Evolutionary conservation across 495 filamentous ascomycete genomes (phyloP).

Genomic region (Gamarada debralockiae): DNA sequence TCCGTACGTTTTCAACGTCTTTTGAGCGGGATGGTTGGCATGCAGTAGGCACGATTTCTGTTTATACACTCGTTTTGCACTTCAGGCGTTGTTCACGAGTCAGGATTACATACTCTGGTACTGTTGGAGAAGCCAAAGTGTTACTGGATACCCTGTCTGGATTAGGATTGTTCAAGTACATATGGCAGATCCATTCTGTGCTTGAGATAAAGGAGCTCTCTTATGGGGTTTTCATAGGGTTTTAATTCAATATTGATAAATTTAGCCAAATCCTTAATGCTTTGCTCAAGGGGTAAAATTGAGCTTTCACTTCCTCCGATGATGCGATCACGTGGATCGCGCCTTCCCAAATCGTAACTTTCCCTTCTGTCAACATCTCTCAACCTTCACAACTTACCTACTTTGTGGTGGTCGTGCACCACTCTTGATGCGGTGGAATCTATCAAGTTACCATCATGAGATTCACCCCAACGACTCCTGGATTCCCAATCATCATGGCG

Average conservation of each 20-base stretch:
- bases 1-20: constrained; percentile 22
- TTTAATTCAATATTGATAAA: constrained; percentile 16
- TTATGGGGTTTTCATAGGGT: background rate
- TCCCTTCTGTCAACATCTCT: background rate
- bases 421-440: too few species aligned
- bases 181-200: constrained; percentile 2
- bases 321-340: too few species aligned
- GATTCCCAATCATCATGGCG: too few species aligned
- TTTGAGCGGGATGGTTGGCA: constrained; percentile 6
- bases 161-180: constrained; percentile 15
- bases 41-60: background rate
- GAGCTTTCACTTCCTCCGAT: too few species aligned
- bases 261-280: background rate
- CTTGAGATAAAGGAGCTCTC: constrained; percentile 4
- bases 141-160: constrained; percentile 16
- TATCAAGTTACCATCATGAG: too few species aligned
- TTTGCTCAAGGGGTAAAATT: background rate
- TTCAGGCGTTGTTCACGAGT: constrained; percentile 17
- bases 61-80: constrained; percentile 11
- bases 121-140: constrained; percentile 3
- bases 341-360: background rate
- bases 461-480: too few species aligned
- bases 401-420: too few species aligned
- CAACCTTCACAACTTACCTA: background rate
- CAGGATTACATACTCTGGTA: constrained; percentile 12